These are phyloP conservation scores for Pseudocercospora vitis DNA, from an alignment of 2,329 filamentous ascomycete genomes.

Conservation along the genomic window DNA sequence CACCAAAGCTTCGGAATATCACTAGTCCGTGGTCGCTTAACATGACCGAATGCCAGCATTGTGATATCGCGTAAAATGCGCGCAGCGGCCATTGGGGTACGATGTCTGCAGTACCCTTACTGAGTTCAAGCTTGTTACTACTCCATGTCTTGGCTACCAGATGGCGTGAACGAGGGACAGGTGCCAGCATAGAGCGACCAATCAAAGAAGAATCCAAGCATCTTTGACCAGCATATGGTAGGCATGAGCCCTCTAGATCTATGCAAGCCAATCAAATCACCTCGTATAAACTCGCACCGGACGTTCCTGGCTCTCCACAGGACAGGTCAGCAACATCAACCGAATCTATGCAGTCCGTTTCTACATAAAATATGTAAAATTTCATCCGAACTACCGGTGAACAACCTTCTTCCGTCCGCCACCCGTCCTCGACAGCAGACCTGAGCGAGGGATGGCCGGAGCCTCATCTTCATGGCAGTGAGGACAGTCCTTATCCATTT, in stretches of 20 bases:
- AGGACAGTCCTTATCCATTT: conserved; percentile 38
- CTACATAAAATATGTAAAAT: no score
- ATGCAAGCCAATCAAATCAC: neutral
- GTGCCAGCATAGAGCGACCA: neutral
- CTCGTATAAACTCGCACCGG: neutral
- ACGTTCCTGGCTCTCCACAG: neutral
- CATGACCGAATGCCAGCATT: no score
- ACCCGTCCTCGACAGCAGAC: conserved; percentile 14
- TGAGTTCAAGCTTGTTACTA: no score
- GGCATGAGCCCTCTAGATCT: conserved; percentile 2
- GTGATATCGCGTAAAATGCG: no score
- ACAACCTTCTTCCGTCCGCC: conserved; percentile 24
- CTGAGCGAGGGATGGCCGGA: conserved; percentile 19
- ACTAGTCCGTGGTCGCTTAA: no score
- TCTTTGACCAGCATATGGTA: neutral
- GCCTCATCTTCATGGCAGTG: conserved; percentile 30
- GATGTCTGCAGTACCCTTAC: no score
- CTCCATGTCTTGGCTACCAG: no score
- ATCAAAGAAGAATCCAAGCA: neutral
- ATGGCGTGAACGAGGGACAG: neutral
- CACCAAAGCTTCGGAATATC: no score
- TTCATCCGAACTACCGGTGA: no score
- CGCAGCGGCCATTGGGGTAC: no score
- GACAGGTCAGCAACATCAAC: no score
- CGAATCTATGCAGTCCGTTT: no score